A percentile compares a stretch with the other conserved stretches of the same genome.
Evolutionary conservation across 176 grass and related monocot genomes (phyloP).

Genomic region (Rhynchospora breviuscula): DNA sequence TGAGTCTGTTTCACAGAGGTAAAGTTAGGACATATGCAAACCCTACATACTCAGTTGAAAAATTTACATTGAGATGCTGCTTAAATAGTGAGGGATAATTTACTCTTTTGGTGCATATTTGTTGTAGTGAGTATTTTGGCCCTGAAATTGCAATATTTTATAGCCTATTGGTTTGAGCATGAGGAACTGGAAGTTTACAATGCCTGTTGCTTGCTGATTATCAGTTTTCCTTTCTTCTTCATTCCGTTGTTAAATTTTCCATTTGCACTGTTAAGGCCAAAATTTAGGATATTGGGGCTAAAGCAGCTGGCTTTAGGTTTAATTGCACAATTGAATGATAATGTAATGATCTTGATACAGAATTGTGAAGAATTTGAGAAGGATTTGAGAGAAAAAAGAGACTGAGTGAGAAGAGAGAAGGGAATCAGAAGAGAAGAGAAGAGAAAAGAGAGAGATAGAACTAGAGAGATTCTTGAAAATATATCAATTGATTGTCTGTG

Average conservation of each 20-base stretch:
- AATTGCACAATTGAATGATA: not conserved
- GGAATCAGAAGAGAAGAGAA: too few species aligned
- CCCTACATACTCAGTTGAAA: not conserved
- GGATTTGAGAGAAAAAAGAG: too few species aligned
- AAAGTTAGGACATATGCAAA: not conserved
- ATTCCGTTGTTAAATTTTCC: not conserved
- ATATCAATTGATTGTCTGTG: too few species aligned
- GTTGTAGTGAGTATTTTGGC: slow-evolving; percentile 2
- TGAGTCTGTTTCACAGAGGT: not conserved
- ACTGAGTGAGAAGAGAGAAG: too few species aligned
- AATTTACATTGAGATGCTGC: not conserved
- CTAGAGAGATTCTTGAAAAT: too few species aligned
- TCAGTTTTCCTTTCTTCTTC: not conserved
- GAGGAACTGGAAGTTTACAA: not conserved
- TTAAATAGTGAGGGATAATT: not conserved
- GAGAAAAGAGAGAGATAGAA: too few species aligned
- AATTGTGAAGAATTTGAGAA: too few species aligned
- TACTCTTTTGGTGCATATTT: not conserved
- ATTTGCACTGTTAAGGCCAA: not conserved
- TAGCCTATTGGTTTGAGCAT: not conserved
- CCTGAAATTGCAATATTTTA: not conserved
- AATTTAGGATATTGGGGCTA: not conserved
- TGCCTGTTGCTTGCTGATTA: not conserved
- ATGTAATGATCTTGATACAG: not conserved
- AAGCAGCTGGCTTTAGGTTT: not conserved